These are phyloP conservation scores for Chrysoporthe puriensis DNA, from an alignment of 2,329 filamentous ascomycete genomes.

Conservation along the genomic window DNA sequence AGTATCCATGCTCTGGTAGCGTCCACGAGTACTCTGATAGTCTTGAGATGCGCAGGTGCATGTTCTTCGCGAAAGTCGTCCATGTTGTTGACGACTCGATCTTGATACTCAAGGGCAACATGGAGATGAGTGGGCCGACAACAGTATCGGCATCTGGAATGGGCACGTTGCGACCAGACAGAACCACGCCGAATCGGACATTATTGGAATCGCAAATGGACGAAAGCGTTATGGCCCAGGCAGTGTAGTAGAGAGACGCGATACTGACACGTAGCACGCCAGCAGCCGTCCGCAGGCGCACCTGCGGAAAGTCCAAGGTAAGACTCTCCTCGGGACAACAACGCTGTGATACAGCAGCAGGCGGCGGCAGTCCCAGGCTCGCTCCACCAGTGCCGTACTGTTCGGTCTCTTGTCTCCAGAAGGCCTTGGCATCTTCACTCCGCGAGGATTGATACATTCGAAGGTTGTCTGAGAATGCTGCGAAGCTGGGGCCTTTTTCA, in stretches of 20 bases:
- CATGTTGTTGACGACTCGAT: neutral
- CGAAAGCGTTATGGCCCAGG: neutral
- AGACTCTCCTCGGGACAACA: neutral
- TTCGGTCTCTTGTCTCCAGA: neutral
- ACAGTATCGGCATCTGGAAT: neutral
- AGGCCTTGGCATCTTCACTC: neutral
- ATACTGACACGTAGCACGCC: neutral
- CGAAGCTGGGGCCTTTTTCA: neutral
- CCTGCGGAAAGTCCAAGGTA: neutral
- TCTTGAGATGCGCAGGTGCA: neutral
- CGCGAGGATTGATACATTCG: neutral
- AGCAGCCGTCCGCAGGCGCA: neutral
- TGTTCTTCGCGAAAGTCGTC: neutral
- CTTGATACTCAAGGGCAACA: neutral
- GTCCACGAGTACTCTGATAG: neutral
- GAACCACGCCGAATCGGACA: neutral
- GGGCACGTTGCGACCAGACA: neutral
- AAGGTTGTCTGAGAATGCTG: neutral
- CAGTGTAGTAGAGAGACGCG: neutral
- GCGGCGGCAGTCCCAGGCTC: neutral
- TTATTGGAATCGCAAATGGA: neutral
- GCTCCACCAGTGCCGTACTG: neutral
- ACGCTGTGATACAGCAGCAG: neutral
- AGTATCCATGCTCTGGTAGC: neutral
- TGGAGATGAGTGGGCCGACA: neutral